These are phyloP conservation scores for Ganoderma resinaceum DNA, from an alignment of 1,284 basidiomycete species.

Conservation along the genomic window DNA sequence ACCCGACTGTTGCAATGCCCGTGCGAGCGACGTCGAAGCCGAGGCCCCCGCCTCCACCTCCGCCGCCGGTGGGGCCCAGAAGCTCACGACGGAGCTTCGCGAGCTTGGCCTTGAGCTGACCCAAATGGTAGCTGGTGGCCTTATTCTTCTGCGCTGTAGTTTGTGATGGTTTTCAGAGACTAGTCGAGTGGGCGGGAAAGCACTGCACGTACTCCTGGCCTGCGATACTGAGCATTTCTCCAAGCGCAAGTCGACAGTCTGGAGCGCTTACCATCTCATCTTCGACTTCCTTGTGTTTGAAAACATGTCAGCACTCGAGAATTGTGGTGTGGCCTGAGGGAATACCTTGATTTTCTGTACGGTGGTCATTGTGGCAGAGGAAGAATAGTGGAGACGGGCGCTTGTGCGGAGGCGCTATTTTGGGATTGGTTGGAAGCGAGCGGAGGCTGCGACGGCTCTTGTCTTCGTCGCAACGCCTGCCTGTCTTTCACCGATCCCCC, in stretches of 20 bases:
- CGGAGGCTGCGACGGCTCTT: constrained; percentile 12
- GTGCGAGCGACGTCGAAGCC: constrained; percentile 99
- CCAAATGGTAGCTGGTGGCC: constrained; percentile 93
- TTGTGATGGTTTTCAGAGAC: constrained; percentile 21
- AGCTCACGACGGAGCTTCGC: constrained; percentile 97
- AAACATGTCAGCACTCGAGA: constrained; percentile 15
- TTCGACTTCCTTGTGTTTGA: constrained; percentile 78
- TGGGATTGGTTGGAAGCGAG: not conserved
- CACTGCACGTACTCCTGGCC: constrained; percentile 47
- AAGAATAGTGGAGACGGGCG: constrained; percentile 24
- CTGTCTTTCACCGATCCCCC: constrained; percentile 2
- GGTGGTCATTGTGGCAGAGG: constrained; percentile 70
- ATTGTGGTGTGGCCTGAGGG: constrained; percentile 6
- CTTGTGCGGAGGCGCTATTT: constrained; percentile 9
- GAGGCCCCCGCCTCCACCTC: constrained; percentile 86
- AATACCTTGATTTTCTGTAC: constrained; percentile 88
- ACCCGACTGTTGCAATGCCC: constrained; percentile 96
- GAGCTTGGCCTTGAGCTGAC: constrained; percentile 98
- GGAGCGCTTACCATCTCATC: constrained; percentile 86
- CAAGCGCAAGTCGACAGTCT: constrained; percentile 10
- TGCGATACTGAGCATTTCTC: constrained; percentile 33
- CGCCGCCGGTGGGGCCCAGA: constrained; percentile 78
- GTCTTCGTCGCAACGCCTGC: constrained; percentile 22
- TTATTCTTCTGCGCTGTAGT: constrained; percentile 93
- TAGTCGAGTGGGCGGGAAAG: constrained; percentile 11